Base-by-base conservation (phyloP, 352 stramenopile genomes). In the Pythium myriotylum region DNA sequence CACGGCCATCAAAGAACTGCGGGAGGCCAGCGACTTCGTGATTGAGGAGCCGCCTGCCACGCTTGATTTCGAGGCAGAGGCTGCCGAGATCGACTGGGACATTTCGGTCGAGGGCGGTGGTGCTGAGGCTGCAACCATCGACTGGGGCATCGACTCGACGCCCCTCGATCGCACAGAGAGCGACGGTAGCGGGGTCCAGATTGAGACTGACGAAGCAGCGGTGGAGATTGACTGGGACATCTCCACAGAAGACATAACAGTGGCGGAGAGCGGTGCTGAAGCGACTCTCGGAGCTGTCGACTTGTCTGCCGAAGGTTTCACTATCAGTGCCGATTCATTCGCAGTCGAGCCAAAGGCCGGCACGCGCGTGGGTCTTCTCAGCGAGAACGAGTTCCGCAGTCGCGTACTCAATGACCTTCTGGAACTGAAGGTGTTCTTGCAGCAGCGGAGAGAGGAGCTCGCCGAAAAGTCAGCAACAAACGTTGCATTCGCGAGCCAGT, bases 221-320 rank as follows among this genome's bases (percentile, higher is more conserved):
- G 72, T 81, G 19, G 81, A 88, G 24, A 92, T 92, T 37, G 79
- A 91, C 64, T 92, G 84, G 84, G 79, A 89, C 46, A 90, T 91
- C 40, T 77, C 81, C n/a, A 78, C 60, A 8, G 70, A 68, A 14
- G 72, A 88, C 24, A 62, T 77, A 6, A 62, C 67, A 26, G 67
- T 83, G 12, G 24, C 51, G n/a, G 49, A 56, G 10, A 67, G 33
- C 19, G 24, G 47, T 10, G 64, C 24, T 17, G 27, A 26, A 19
- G 13, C 35, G 29, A 41, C 54, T 10, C 10, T 10, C 29, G 29
- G 29, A 54, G 42, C 19, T 29, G 27, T 53, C 13, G 65, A 62
- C 12, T 26, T 59, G 58, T 46, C 40, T 7, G n/a, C 26, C 7
- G 42, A n/a, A 17, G 40, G 17, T 2, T 64, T 64, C 22, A 37